These are phyloP conservation scores for Phytopythium litorale DNA, from an alignment of 352 stramenopile genomes.

Conservation along the genomic window DNA sequence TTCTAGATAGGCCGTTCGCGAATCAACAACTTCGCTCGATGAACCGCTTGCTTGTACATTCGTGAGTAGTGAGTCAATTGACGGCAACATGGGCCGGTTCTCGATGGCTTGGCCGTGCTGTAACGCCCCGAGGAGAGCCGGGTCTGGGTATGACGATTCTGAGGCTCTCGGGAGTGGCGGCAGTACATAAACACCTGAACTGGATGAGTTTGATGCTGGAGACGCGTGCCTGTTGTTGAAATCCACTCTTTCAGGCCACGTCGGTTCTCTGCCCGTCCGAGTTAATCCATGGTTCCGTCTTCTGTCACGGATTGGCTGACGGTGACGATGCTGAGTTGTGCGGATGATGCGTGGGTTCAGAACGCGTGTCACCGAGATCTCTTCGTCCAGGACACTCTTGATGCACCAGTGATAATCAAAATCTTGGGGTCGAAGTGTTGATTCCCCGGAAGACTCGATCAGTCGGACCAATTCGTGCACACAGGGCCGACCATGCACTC, in stretches of 20 bases:
- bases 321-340: background rate
- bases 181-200: background rate
- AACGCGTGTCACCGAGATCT: background rate
- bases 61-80: too few relatives aligned
- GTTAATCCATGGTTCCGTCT: background rate
- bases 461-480: constrained; percentile 3
- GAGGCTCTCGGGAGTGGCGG: background rate
- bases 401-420: constrained; percentile 8
- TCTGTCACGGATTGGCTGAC: background rate
- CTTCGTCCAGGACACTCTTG: background rate
- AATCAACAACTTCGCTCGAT: too few relatives aligned
- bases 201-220: background rate
- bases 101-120: too few relatives aligned
- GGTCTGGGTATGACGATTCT: too few relatives aligned
- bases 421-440: background rate
- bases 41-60: too few relatives aligned
- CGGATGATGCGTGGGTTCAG: background rate
- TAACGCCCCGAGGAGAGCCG: too few relatives aligned
- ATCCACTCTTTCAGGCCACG: background rate
- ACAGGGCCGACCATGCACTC: constrained; percentile 1
- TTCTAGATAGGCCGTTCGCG: too few relatives aligned
- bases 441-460: constrained; percentile 3
- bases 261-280: background rate
- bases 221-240: background rate
- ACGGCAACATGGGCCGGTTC: too few relatives aligned